A percentile compares a stretch with the other conserved stretches of the same genome.
Evolutionary conservation across 1,284 basidiomycete genomes (phyloP).

Genomic region (Cutaneotrichosporon sp.): DNA sequence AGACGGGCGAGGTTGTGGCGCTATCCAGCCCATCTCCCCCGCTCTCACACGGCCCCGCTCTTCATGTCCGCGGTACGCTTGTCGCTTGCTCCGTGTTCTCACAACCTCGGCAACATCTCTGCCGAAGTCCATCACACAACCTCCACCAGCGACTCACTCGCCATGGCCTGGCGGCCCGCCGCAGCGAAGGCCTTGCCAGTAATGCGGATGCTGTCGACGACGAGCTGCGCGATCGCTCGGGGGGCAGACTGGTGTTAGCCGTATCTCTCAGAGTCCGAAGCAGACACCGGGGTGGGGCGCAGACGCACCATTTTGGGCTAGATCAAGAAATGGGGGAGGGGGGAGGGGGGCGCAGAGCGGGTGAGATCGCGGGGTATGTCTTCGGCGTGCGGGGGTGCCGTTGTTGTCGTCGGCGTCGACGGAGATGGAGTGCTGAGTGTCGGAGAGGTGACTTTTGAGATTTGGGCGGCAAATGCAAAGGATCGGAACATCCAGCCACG

Average conservation of each 20-base stretch:
- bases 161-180: constrained; percentile 86
- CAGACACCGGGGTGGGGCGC: neutral
- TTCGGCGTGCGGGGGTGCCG: neutral
- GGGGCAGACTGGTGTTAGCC: constrained; percentile 39
- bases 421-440: neutral
- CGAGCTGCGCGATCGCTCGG: constrained; percentile 39
- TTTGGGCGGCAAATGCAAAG: constrained; percentile 12
- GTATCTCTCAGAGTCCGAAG: too few species aligned
- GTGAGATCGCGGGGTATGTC: neutral
- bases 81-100: too few species aligned
- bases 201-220: constrained; percentile 39
- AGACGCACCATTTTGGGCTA: constrained; percentile 11
- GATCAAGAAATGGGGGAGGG: neutral
- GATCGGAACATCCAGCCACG: neutral
- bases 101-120: neutral
- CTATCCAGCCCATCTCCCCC: too few species aligned
- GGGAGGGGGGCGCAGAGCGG: neutral
- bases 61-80: too few species aligned
- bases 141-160: constrained; percentile 65
- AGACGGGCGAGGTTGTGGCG: too few species aligned
- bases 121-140: neutral
- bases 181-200: constrained; percentile 89
- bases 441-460: constrained; percentile 4
- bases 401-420: neutral
- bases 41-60: too few species aligned